phyloP scores from a whole-genome alignment of 2,329 filamentous ascomycete genomes.

The Beauveria bassiana region DNA sequence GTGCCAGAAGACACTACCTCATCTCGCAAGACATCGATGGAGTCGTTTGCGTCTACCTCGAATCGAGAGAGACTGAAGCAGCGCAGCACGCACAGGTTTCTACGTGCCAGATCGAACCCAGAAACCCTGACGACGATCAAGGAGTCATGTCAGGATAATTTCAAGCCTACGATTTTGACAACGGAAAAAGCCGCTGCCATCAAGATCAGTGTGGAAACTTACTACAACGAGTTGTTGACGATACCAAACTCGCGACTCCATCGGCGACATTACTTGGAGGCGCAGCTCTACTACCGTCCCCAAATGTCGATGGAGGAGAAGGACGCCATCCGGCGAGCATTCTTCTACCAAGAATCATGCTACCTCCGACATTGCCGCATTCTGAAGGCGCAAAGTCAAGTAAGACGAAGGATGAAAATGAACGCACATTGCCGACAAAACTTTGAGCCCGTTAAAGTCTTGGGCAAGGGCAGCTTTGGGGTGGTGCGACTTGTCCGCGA shows the following conservation, averaged over 20 bases:
- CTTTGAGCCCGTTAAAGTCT: slow-evolving; percentile 73
- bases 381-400: slow-evolving; percentile 53
- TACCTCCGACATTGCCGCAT: slow-evolving; percentile 67
- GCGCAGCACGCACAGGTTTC: slow-evolving; percentile 2
- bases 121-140: slow-evolving; percentile 29
- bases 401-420: slow-evolving; percentile 9
- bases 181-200: slow-evolving; percentile 73
- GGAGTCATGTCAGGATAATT: slow-evolving; percentile 20
- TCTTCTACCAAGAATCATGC: slow-evolving; percentile 60
- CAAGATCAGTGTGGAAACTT: slow-evolving; percentile 79
- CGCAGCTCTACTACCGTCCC: slow-evolving; percentile 47
- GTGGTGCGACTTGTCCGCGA: slow-evolving; percentile 81
- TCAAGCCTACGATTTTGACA: slow-evolving; percentile 40
- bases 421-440: slow-evolving; percentile 18
- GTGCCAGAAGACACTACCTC: not conserved
- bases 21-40: not conserved
- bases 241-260: slow-evolving; percentile 28
- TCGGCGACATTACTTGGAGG: slow-evolving; percentile 28
- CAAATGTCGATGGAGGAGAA: slow-evolving; percentile 49
- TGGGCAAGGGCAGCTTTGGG: slow-evolving; percentile 93
- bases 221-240: slow-evolving; percentile 65
- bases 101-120: slow-evolving; percentile 28
- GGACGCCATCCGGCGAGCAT: slow-evolving; percentile 46
- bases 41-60: not conserved
- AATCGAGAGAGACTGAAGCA: not conserved